Percentiles rank a stretch among this genome's conserved stretches.
Evolutionary conservation across 495 filamentous ascomycete species (phyloP).

Genomic region (Recurvomyces mirabilis): DNA sequence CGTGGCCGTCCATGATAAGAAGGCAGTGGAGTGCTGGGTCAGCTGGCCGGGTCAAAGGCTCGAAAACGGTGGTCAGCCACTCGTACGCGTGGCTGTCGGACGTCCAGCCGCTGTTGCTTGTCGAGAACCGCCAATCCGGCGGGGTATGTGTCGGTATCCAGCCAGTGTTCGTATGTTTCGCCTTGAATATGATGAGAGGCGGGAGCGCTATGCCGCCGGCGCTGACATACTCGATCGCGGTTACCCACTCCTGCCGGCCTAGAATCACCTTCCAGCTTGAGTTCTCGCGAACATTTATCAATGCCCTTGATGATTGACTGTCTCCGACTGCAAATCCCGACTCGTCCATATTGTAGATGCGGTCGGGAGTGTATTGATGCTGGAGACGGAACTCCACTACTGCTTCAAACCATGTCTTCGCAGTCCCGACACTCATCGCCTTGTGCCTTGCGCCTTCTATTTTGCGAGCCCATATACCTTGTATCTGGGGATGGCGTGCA

Average conservation of each 20-base stretch:
- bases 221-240: constrained; percentile 15
- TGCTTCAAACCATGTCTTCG: constrained; percentile 9
- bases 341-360: constrained; percentile 8
- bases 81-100: constrained; percentile 3
- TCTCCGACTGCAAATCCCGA: constrained; percentile 1
- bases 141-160: constrained; percentile 1
- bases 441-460: constrained; percentile 3
- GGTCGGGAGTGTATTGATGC: constrained; percentile 2
- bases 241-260: constrained; percentile 14
- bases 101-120: constrained; percentile 15
- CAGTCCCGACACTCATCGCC: neutral
- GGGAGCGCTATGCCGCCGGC: constrained; percentile 8
- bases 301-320: constrained; percentile 5
- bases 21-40: neutral
- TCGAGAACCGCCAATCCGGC: constrained; percentile 7
- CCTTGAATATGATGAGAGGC: constrained; percentile 18
- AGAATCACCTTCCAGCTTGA: constrained; percentile 8
- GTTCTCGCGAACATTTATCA: constrained; percentile 3
- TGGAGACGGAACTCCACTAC: constrained; percentile 4
- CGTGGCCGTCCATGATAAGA: constrained; percentile 16
- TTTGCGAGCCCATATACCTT: constrained; percentile 7
- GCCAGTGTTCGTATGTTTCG: constrained; percentile 6
- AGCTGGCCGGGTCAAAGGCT: neutral
- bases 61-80: constrained; percentile 11
- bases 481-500: constrained; percentile 1